A percentile compares a stretch with the other conserved stretches of the same genome.
phyloP scores from a whole-genome alignment of 108 stramenopile genomes.

The Skeletonema potamos region DNA sequence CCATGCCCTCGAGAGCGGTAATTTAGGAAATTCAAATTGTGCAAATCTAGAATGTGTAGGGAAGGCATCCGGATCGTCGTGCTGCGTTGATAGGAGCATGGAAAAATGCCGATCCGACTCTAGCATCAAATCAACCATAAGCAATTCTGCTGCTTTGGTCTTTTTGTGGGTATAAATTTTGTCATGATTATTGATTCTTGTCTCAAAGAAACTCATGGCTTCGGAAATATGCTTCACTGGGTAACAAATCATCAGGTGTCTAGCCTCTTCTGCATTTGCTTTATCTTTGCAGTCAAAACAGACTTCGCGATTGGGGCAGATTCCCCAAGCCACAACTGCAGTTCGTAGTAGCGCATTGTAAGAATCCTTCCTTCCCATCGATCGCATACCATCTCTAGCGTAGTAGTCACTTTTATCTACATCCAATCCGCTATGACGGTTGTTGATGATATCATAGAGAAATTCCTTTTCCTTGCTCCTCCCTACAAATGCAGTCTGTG shows the following conservation, averaged over 20 bases:
- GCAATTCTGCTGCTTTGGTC: slow-evolving; percentile 60
- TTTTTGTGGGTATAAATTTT: slow-evolving; percentile 90
- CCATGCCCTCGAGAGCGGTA: slow-evolving; percentile 71
- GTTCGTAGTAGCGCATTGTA: slow-evolving; percentile 55
- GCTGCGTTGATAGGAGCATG: slow-evolving; percentile 34
- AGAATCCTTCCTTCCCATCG: slow-evolving; percentile 48
- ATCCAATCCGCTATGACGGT: slow-evolving; percentile 87
- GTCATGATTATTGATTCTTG: slow-evolving; percentile 74
- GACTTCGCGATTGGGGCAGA: slow-evolving; percentile 44
- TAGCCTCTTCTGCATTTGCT: background rate
- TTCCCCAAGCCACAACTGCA: slow-evolving; percentile 61
- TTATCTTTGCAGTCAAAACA: slow-evolving; percentile 49
- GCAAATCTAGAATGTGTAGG: slow-evolving; percentile 5
- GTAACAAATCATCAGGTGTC: slow-evolving; percentile 84
- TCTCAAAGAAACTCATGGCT: slow-evolving; percentile 71
- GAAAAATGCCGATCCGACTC: slow-evolving; percentile 67
- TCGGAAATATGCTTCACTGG: slow-evolving; percentile 77
- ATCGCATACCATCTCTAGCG: slow-evolving; percentile 38
- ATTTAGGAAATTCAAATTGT: slow-evolving; percentile 15
- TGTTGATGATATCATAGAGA: slow-evolving; percentile 92
- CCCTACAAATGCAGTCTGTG: slow-evolving; percentile 47
- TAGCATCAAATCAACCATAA: slow-evolving; percentile 72
- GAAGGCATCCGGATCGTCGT: slow-evolving; percentile 12
- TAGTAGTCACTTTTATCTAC: slow-evolving; percentile 96
- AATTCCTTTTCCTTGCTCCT: slow-evolving; percentile 58